These are phyloP conservation scores for Solanum pennellii DNA, from an alignment of 257 asterid genomes.

Conservation along the genomic window DNA sequence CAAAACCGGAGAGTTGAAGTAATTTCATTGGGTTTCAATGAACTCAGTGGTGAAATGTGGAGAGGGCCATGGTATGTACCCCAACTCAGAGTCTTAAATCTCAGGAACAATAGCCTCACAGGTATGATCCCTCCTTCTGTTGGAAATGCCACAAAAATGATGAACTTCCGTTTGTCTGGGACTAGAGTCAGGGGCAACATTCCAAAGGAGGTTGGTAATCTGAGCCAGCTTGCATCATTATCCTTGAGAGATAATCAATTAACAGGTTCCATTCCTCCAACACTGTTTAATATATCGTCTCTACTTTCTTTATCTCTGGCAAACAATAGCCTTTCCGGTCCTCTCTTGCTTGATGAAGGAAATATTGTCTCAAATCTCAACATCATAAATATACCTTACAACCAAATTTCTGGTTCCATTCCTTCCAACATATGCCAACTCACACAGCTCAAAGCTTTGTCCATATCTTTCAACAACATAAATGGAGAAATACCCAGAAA, in stretches of 20 bases:
- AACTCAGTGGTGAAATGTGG: no score
- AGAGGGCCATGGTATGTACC: not conserved
- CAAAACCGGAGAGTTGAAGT: not conserved
- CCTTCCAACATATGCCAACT: not conserved
- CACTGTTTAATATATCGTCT: not conserved
- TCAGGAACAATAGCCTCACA: not conserved
- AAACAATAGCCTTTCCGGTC: not conserved
- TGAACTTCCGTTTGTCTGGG: not conserved
- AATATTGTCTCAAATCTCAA: not conserved
- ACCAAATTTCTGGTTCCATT: not conserved
- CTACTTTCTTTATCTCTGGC: accelerated
- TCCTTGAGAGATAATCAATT: accelerated
- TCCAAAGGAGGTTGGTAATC: not conserved
- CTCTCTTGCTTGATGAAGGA: not conserved
- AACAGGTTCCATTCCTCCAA: not conserved
- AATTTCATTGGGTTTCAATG: not conserved
- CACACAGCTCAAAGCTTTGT: no score
- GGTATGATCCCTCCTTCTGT: not conserved
- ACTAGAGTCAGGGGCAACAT: not conserved
- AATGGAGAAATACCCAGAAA: no score
- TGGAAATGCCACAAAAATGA: not conserved
- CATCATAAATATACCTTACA: accelerated
- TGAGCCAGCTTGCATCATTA: not conserved
- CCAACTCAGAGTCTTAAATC: not conserved
- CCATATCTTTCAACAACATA: no score